These are phyloP conservation scores for Fusarium proliferatum DNA, from an alignment of 2,329 filamentous ascomycete species.

Conservation along the genomic window DNA sequence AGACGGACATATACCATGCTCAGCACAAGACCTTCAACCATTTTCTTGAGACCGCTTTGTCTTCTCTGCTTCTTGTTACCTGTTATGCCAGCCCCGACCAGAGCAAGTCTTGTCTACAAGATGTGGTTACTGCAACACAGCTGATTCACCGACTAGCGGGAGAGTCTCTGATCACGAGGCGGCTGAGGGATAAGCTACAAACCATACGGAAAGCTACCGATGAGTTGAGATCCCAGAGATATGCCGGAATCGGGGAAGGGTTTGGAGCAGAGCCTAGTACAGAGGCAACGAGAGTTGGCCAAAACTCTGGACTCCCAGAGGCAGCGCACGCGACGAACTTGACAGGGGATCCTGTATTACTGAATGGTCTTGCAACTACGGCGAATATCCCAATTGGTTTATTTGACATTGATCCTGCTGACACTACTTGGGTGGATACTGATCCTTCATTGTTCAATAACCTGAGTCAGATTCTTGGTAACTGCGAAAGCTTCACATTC, in stretches of 20 bases:
- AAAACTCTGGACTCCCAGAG: neutral
- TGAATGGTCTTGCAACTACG: neutral
- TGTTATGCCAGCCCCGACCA: neutral
- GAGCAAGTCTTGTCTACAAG: neutral
- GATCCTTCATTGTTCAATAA: neutral
- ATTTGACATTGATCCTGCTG: neutral
- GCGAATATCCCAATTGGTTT: neutral
- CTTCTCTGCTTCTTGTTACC: neutral
- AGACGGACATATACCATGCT: neutral
- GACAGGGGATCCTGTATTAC: neutral
- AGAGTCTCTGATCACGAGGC: neutral
- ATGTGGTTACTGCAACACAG: neutral
- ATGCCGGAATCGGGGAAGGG: neutral
- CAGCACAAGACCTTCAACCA: neutral
- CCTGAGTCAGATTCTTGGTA: neutral
- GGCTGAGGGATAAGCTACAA: neutral
- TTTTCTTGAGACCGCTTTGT: neutral
- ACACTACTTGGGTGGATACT: neutral
- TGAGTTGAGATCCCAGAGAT: neutral
- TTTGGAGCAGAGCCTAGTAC: neutral
- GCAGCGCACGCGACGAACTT: neutral
- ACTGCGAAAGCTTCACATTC: neutral
- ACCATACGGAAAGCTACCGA: neutral
- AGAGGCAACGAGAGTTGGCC: neutral
- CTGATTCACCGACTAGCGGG: neutral